phyloP scores from a whole-genome alignment of 108 stramenopile species.

The Nannochloropsis salina region DNA sequence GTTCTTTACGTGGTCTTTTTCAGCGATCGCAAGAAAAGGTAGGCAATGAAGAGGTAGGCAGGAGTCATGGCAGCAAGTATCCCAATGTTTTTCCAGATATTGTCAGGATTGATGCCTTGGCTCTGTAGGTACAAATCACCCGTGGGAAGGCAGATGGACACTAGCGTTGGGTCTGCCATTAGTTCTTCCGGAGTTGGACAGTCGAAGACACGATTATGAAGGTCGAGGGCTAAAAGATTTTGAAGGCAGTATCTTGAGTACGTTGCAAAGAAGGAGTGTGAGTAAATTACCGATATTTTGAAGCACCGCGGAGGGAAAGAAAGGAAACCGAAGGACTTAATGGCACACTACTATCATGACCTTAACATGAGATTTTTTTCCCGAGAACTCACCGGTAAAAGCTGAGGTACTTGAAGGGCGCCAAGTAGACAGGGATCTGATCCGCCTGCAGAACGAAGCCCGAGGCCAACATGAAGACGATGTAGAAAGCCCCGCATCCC shows the following conservation, averaged over 20 bases:
- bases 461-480: constrained; percentile 14
- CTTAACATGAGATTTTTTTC: too few relatives aligned
- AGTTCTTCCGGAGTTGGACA: background rate
- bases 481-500: background rate
- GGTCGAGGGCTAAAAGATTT: background rate
- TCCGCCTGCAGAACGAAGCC: background rate
- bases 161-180: background rate
- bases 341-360: background rate
- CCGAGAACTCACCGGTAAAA: constrained; percentile 13
- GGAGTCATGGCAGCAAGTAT: background rate
- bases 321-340: background rate
- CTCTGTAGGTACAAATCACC: constrained; percentile 19
- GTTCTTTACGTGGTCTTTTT: background rate
- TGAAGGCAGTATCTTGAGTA: background rate
- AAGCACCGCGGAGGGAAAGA: background rate
- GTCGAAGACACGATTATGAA: background rate
- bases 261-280: background rate
- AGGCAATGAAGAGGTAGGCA: background rate
- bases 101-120: constrained; percentile 15
- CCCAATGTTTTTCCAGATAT: constrained; percentile 11
- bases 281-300: background rate
- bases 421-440: background rate
- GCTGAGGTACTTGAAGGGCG: constrained; percentile 11
- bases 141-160: background rate
- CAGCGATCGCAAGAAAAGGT: constrained; percentile 7